Evolutionary conservation across 192 early-diverging fungal genomes (phyloP).

Genomic region (Entomortierella lignicola): DNA sequence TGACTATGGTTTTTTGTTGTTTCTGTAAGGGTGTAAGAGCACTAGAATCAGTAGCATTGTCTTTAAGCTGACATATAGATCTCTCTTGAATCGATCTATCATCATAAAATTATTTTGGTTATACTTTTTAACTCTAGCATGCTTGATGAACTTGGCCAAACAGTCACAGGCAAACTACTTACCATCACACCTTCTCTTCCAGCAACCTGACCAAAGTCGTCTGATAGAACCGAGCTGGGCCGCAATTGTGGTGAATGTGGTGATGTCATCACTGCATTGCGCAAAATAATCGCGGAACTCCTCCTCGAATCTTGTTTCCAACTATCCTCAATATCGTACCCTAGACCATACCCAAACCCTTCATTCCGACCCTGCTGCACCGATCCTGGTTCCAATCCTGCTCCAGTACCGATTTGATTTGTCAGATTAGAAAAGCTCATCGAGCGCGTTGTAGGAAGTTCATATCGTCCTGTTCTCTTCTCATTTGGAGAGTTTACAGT

Average conservation of each 20-base stretch:
- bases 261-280: constrained; percentile 22
- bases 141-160: no score
- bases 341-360: constrained; percentile 37
- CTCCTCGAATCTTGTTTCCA: constrained; percentile 8
- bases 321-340: constrained; percentile 26
- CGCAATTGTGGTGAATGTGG: constrained; percentile 17
- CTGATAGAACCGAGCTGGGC: constrained; percentile 18
- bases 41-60: no score
- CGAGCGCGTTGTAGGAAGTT: neutral
- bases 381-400: constrained; percentile 25
- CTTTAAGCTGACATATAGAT: constrained; percentile 7
- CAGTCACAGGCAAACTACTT: neutral
- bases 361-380: constrained; percentile 34
- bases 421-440: constrained; percentile 3
- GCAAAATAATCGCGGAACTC: constrained; percentile 15
- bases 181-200: constrained; percentile 5
- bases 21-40: no score
- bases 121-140: no score
- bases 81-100: neutral
- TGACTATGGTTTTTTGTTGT: no score
- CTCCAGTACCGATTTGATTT: constrained; percentile 34
- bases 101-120: no score
- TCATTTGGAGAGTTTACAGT: constrained; percentile 2
- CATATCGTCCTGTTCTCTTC: neutral
- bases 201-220: constrained; percentile 11